phyloP scores from a whole-genome alignment of 1,284 basidiomycete species.

The Cryptococcus deneoformans region DNA sequence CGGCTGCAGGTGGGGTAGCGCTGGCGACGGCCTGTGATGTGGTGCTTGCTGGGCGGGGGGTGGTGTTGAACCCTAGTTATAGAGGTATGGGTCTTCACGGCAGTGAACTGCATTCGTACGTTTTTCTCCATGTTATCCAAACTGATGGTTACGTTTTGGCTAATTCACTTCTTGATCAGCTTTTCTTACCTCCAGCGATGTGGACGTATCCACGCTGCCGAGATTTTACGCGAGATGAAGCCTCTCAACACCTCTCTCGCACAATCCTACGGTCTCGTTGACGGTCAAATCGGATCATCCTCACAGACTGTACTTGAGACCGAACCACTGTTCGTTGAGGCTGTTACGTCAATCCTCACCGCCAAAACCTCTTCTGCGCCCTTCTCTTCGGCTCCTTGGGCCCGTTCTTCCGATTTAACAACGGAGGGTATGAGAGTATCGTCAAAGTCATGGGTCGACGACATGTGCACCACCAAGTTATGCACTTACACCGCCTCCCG shows the following conservation, averaged over 20 bases:
- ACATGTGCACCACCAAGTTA: conserved; percentile 38
- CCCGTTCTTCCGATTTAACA: background rate
- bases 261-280: conserved; percentile 38
- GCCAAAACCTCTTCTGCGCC: conserved; percentile 2
- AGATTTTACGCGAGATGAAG: conserved; percentile 48
- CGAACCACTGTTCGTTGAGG: conserved; percentile 22
- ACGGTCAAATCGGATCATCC: conserved; percentile 31
- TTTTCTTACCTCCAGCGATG: conserved; percentile 49
- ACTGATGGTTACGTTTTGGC: background rate
- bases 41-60: conserved; percentile 44
- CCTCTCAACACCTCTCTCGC: conserved; percentile 45
- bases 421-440: background rate
- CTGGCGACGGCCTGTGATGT: conserved; percentile 52
- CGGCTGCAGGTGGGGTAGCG: conserved; percentile 53
- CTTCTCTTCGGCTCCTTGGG: conserved; percentile 25
- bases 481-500: conserved; percentile 25
- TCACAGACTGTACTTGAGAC: conserved; percentile 13
- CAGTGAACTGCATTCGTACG: conserved; percentile 51
- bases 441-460: conserved; percentile 10
- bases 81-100: conserved; percentile 52
- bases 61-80: conserved; percentile 53
- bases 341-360: conserved; percentile 20
- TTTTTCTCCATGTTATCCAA: background rate
- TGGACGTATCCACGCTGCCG: conserved; percentile 38
- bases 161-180: conserved; percentile 3